Evolutionary conservation across 805 yeast genomes (phyloP), one percentile per base, ranked within the genome.

Genomic region (Yamadazyma scolyti): DNA sequence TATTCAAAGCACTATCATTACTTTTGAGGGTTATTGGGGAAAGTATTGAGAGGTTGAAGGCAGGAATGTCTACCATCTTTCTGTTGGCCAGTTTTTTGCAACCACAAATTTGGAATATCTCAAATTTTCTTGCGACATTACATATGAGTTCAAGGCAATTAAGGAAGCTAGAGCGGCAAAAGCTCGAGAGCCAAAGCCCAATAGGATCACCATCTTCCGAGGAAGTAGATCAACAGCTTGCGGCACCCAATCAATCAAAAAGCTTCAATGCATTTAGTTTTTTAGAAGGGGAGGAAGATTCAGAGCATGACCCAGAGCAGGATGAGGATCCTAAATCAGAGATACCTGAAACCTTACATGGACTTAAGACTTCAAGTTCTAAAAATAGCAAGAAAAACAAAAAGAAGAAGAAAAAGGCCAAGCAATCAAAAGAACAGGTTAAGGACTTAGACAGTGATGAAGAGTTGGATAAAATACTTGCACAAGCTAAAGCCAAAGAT

Each of bases 401-500:
- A 31, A 61, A 54, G 45, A 45, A 40, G 20, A 48, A 48, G 39
- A 50, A 41, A 20, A 42, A 43, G 32, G 44, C 43, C 23, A 45
- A 33, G 27, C 36, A 31, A 13, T 34, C 30, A 5, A 37, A 32
- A 8, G 50, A 36, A 9, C 20, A 13, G 10, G 30, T 5, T 16
- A 21, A 33, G 2, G 44, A 39, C n/a, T 46, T 44, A 2, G 56
- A 60, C n/a, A 66, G 68, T 36, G 82, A 77, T 42, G 79, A 73
- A 6, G 85, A 77, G 20, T 55, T 82, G 16, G 85, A 79, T 50
- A 58, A 58, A 37, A 58, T 79, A 4, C 50, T 82, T 4, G 68
- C 60, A 12, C 73, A 77, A 32, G 55, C 52, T 18, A 53, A 49
- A 23, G 34, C 44, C 16, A 46, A 48, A 33, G 65, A 63, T 16